These are phyloP conservation scores for Mediolabrus comicus DNA, from an alignment of 108 stramenopile species.

Conservation along the genomic window DNA sequence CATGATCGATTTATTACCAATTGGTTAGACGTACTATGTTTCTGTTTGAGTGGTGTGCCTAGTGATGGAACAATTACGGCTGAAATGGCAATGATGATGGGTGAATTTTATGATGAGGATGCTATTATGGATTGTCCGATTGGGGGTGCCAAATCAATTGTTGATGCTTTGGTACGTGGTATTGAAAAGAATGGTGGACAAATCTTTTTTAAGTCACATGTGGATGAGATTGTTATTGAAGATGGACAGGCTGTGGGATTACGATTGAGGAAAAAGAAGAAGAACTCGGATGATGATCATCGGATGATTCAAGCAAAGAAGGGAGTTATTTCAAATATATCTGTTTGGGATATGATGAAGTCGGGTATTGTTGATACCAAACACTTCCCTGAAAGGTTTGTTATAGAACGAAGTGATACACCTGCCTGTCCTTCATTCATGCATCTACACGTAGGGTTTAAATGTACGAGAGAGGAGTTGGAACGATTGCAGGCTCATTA, in stretches of 20 bases:
- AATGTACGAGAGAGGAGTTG: slow-evolving; percentile 61
- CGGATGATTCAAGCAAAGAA: slow-evolving; percentile 51
- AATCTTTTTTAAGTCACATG: slow-evolving; percentile 60
- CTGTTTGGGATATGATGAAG: slow-evolving; percentile 68
- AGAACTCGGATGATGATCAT: background rate
- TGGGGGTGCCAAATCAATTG: slow-evolving; percentile 79
- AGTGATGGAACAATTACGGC: slow-evolving; percentile 86
- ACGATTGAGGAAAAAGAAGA: slow-evolving; percentile 31
- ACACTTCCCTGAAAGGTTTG: slow-evolving; percentile 55
- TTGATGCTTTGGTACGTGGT: slow-evolving; percentile 87
- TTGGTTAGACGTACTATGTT: slow-evolving; percentile 87
- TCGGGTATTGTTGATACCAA: slow-evolving; percentile 58
- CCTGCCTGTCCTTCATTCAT: slow-evolving; percentile 71
- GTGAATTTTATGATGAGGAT: slow-evolving; percentile 76
- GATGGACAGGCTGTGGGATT: slow-evolving; percentile 72
- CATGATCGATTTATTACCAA: slow-evolving; percentile 71
- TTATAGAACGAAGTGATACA: slow-evolving; percentile 50
- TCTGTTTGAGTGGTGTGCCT: slow-evolving; percentile 82
- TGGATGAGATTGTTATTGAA: slow-evolving; percentile 70
- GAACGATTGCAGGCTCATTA: slow-evolving; percentile 74
- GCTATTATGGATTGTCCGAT: slow-evolving; percentile 85
- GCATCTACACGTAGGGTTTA: slow-evolving; percentile 87
- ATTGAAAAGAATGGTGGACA: slow-evolving; percentile 76
- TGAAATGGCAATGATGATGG: slow-evolving; percentile 94
- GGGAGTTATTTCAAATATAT: slow-evolving; percentile 73